phyloP scores from a whole-genome alignment of 169 alveolate species.

The Hammondia hammondi region DNA sequence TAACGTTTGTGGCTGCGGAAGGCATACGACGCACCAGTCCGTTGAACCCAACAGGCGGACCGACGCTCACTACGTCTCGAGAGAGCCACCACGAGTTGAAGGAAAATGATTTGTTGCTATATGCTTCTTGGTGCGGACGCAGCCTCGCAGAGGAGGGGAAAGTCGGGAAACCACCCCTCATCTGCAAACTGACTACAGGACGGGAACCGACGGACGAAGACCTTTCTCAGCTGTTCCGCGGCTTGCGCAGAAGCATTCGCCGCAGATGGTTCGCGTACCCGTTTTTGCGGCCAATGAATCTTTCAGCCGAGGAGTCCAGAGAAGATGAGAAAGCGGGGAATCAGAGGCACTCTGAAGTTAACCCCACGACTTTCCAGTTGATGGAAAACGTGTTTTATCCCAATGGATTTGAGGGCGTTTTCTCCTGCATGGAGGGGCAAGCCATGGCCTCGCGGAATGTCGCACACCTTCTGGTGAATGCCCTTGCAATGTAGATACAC shows the following conservation, averaged over 20 bases:
- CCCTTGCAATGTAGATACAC: not conserved
- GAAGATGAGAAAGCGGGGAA: not conserved
- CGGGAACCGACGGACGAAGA: not conserved
- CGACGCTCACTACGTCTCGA: not conserved
- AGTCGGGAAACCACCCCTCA: not conserved
- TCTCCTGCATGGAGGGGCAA: slow-evolving; percentile 4
- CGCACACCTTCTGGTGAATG: not conserved
- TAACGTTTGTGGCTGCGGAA: not conserved
- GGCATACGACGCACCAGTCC: not conserved
- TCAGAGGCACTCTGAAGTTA: too few relatives aligned
- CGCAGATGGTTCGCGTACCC: not conserved
- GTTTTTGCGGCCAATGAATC: not conserved
- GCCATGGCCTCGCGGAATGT: not conserved
- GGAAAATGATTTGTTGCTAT: not conserved
- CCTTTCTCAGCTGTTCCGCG: not conserved
- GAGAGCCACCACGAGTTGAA: not conserved
- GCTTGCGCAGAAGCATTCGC: not conserved
- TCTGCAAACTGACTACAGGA: not conserved
- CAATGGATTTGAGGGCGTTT: not conserved
- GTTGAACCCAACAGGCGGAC: not conserved
- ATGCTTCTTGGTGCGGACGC: not conserved
- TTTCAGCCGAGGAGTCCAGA: not conserved
- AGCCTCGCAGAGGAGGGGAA: not conserved
- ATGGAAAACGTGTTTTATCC: not conserved
- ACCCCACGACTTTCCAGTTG: not conserved